phyloP scores from a whole-genome alignment of 768 basidiomycete genomes.

The Podaxis sp. region DNA sequence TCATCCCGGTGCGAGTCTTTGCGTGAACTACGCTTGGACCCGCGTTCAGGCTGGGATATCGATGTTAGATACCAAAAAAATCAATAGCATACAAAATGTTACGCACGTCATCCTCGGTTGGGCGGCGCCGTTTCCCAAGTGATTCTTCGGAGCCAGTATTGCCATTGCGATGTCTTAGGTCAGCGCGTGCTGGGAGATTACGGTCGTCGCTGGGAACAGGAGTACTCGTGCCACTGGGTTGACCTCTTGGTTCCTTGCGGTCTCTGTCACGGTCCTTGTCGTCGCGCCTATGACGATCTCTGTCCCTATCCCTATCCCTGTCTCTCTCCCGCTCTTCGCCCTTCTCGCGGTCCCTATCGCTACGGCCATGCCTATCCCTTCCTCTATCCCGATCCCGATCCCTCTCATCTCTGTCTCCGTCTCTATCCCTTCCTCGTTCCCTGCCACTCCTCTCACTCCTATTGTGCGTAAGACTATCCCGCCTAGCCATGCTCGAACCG shows the following conservation, averaged over 20 bases:
- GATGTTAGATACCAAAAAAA: slow-evolving; percentile 16
- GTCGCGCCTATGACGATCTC: slow-evolving; percentile 57
- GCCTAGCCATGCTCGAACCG: slow-evolving; percentile 37
- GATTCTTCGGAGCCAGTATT: slow-evolving; percentile 54
- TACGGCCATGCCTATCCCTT: slow-evolving; percentile 46
- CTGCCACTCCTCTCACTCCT: slow-evolving; percentile 48
- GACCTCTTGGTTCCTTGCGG: slow-evolving; percentile 60
- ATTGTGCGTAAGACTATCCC: slow-evolving; percentile 53
- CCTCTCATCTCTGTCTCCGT: slow-evolving; percentile 40
- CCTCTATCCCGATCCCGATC: slow-evolving; percentile 38
- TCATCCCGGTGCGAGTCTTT: slow-evolving; percentile 80
- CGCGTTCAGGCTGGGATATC: slow-evolving; percentile 59
- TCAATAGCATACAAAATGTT: slow-evolving; percentile 5
- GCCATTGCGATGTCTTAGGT: slow-evolving; percentile 53
- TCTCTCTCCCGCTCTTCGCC: slow-evolving; percentile 60
- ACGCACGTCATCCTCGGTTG: slow-evolving; percentile 73
- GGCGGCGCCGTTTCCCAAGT: slow-evolving; percentile 71
- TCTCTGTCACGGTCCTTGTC: slow-evolving; percentile 68
- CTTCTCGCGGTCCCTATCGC: slow-evolving; percentile 48
- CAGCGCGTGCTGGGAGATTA: slow-evolving; percentile 57
- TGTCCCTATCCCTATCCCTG: slow-evolving; percentile 53
- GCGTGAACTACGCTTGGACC: slow-evolving; percentile 78
- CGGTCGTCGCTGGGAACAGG: slow-evolving; percentile 49
- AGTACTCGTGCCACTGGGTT: slow-evolving; percentile 33
- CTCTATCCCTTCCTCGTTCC: slow-evolving; percentile 38